These are phyloP conservation scores for Curvularia spicifera DNA, from an alignment of 2,329 filamentous ascomycete species.

Conservation along the genomic window DNA sequence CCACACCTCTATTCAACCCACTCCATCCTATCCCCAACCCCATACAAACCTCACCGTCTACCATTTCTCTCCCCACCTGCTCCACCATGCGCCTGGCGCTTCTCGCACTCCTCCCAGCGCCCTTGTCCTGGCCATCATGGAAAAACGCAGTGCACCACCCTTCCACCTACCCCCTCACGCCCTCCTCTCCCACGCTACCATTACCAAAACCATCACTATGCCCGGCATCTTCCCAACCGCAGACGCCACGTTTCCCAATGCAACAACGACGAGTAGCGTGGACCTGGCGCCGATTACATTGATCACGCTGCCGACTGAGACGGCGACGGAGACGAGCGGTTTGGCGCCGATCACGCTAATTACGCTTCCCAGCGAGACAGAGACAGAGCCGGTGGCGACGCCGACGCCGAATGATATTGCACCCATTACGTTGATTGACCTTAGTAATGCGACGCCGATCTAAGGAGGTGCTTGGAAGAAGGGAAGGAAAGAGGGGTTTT, in stretches of 20 bases:
- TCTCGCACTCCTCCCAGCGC: neutral
- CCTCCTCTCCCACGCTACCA: neutral
- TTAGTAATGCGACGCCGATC: neutral
- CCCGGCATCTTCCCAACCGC: neutral
- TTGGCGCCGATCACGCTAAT: slow-evolving; percentile 4
- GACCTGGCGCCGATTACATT: neutral
- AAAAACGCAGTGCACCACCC: neutral
- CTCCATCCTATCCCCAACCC: neutral
- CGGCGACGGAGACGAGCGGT: neutral
- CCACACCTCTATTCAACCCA: neutral
- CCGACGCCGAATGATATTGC: neutral
- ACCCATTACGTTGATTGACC: slow-evolving; percentile 10
- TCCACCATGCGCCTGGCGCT: neutral
- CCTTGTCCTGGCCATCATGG: neutral
- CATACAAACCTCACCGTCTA: neutral
- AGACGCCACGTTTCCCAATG: neutral
- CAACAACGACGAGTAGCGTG: neutral
- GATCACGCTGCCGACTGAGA: neutral
- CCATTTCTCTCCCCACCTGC: neutral
- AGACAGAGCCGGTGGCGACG: neutral
- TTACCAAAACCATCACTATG: neutral
- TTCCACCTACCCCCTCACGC: neutral
- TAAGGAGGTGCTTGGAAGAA: neutral
- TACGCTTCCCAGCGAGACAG: neutral
- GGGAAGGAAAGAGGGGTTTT: neutral